Evolutionary conservation across 1,284 basidiomycete genomes (phyloP).

Genomic region (Abortiporus biennis): DNA sequence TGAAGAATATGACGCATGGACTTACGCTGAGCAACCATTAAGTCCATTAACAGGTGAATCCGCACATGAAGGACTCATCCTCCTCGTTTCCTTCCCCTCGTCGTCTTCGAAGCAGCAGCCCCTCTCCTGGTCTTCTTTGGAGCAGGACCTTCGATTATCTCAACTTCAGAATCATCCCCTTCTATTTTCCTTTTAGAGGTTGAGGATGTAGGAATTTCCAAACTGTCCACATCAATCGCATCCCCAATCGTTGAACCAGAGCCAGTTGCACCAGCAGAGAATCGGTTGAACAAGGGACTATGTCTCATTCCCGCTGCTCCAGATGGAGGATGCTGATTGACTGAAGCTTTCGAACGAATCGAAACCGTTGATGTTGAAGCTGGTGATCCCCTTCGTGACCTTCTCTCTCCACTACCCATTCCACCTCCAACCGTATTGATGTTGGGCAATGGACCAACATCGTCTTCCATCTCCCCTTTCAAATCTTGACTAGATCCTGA

Average conservation of each 20-base stretch:
- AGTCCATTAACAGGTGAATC: too few relatives aligned
- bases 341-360: conserved; percentile 22
- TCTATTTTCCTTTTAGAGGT: conserved; percentile 41
- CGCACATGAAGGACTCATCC: too few relatives aligned
- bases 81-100: too few relatives aligned
- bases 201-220: conserved; percentile 16
- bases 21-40: too few relatives aligned
- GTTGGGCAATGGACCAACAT: conserved; percentile 14
- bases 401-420: too few relatives aligned
- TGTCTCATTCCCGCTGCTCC: conserved; percentile 17
- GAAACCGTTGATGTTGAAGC: too few relatives aligned
- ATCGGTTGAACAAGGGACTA: conserved; percentile 26
- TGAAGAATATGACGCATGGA: too few relatives aligned
- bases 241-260: conserved; percentile 27
- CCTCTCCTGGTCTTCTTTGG: too few relatives aligned
- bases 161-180: conserved; percentile 43
- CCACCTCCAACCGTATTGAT: too few relatives aligned
- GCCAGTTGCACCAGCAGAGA: too few relatives aligned
- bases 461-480: conserved; percentile 28
- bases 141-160: conserved; percentile 46
- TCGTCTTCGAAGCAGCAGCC: too few relatives aligned
- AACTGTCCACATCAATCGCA: conserved; percentile 25
- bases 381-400: conserved; percentile 26
- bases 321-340: conserved; percentile 8
- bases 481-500: conserved; percentile 3